These are phyloP conservation scores for Astrothelium macrocarpum DNA, from an alignment of 495 filamentous ascomycete species.

Conservation along the genomic window DNA sequence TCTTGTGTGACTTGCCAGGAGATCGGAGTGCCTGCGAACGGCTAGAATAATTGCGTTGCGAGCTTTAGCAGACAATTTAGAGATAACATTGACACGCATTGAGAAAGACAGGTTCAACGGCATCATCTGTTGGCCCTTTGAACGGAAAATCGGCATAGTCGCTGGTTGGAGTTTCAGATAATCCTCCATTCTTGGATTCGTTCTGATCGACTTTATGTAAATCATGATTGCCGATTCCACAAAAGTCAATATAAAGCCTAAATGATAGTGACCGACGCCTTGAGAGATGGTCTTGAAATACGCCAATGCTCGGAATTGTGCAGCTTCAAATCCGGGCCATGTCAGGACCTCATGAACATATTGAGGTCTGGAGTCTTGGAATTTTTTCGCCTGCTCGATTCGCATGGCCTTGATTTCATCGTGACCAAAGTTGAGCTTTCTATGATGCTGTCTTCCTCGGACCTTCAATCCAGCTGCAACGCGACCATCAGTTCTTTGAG, in stretches of 20 bases:
- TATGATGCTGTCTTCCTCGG: background rate
- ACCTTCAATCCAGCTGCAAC: background rate
- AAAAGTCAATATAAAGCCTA: background rate
- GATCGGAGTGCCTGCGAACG: background rate
- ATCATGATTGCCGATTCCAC: background rate
- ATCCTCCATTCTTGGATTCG: background rate
- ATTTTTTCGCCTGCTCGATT: background rate
- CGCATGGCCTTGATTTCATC: background rate
- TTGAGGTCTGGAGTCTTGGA: background rate
- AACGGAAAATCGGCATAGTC: background rate
- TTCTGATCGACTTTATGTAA: background rate
- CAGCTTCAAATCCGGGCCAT: background rate
- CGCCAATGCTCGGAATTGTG: background rate
- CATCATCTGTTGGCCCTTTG: background rate
- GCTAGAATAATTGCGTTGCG: background rate
- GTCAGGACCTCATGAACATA: background rate
- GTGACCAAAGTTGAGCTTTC: background rate
- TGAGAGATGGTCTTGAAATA: background rate
- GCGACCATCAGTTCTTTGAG: background rate
- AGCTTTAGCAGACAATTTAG: background rate
- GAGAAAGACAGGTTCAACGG: background rate
- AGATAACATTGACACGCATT: background rate
- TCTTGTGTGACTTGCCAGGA: no score
- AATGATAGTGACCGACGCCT: background rate
- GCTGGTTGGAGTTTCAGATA: background rate